A percentile compares a stretch with the other conserved stretches of the same genome.
Evolutionary conservation across 306 rosid genomes (phyloP).

Genomic region (Quercus aquifolioides): DNA sequence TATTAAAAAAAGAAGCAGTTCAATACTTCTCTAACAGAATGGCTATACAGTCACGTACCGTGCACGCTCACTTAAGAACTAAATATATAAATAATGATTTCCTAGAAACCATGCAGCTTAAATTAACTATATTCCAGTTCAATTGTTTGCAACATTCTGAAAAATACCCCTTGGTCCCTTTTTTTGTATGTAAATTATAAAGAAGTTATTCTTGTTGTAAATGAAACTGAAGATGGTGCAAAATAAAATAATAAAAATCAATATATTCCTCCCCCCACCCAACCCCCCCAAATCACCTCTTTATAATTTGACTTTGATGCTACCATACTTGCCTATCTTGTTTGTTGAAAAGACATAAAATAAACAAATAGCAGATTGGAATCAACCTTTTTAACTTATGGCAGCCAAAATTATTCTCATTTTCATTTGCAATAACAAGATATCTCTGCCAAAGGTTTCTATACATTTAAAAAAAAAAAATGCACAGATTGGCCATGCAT

Average conservation of each 20-base stretch:
- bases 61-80: no score
- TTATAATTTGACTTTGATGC: not conserved
- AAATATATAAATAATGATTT: no score
- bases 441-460: not conserved
- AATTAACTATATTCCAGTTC: no score
- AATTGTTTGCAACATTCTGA: no score
- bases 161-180: no score
- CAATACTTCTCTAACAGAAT: no score
- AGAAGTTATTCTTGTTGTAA: not conserved
- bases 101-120: no score
- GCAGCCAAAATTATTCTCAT: not conserved
- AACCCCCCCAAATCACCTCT: not conserved
- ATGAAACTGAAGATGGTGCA: not conserved
- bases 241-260: not conserved
- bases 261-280: no score
- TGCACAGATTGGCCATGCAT: not conserved
- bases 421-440: not conserved
- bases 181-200: no score
- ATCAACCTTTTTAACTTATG: not conserved
- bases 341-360: not conserved
- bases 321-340: not conserved
- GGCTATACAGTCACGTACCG: no score
- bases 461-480: not conserved
- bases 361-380: not conserved
- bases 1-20: no score